phyloP scores from a whole-genome alignment of 495 filamentous ascomycete genomes.

The Melanomma pulvis-pyrius region DNA sequence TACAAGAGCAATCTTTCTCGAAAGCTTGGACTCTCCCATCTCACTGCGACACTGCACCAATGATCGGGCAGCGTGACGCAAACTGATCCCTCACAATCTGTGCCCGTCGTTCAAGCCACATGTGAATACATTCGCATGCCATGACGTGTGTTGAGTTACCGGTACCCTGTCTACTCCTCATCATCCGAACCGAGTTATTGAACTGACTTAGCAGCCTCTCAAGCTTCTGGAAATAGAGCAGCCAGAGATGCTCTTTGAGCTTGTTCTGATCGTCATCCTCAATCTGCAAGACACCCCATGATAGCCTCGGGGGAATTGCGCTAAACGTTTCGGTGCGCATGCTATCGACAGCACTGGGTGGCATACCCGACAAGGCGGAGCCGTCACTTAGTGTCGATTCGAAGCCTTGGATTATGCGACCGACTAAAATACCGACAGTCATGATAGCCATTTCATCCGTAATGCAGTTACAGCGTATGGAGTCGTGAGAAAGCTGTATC shows the following conservation, averaged over 20 bases:
- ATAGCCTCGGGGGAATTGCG: not conserved
- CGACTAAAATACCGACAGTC: not conserved
- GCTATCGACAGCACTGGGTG: not conserved
- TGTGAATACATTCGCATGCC: not conserved
- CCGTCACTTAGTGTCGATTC: not conserved
- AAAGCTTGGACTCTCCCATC: not conserved
- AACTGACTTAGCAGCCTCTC: not conserved
- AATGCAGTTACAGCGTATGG: not conserved
- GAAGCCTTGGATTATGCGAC: not conserved
- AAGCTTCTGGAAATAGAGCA: not conserved
- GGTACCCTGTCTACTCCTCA: not conserved
- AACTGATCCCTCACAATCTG: not conserved
- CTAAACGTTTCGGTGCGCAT: not conserved
- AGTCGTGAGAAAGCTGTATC: not conserved
- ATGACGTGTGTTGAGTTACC: not conserved
- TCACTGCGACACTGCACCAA: not conserved
- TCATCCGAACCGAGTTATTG: not conserved
- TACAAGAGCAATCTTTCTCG: no score
- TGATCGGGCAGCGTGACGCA: not conserved
- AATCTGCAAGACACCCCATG: not conserved
- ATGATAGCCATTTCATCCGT: not conserved
- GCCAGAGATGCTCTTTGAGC: not conserved
- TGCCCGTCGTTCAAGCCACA: not conserved
- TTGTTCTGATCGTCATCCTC: not conserved
- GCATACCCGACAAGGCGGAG: not conserved